Percentiles rank a stretch among this genome's conserved stretches.
These are phyloP conservation scores for Lanmaoa rubissima DNA, from an alignment of 768 basidiomycete species.

Conservation along the genomic window DNA sequence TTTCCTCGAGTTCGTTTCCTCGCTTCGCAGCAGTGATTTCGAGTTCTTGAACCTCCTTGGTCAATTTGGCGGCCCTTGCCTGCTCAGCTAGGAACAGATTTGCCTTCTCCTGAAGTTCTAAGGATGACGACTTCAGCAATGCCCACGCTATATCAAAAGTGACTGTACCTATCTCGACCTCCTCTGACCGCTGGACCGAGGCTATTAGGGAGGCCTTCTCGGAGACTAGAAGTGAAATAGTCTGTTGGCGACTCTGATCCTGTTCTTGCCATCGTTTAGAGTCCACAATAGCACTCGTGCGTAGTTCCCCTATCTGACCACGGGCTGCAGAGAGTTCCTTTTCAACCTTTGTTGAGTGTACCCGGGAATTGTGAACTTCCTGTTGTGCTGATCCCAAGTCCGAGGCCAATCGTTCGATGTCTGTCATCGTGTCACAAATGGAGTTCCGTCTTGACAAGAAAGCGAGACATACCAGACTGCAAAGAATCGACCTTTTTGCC, in stretches of 20 bases:
- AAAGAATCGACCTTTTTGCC: slow-evolving; percentile 11
- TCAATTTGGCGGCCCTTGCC: slow-evolving; percentile 38
- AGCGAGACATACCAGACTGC: slow-evolving; percentile 20
- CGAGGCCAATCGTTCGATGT: slow-evolving; percentile 16
- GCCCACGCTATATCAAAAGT: neutral
- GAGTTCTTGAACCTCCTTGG: slow-evolving; percentile 42
- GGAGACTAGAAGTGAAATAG: slow-evolving; percentile 72
- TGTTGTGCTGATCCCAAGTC: slow-evolving; percentile 19
- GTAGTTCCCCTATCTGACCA: slow-evolving; percentile 19
- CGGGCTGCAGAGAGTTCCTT: slow-evolving; percentile 21
- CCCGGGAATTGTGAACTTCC: slow-evolving; percentile 7
- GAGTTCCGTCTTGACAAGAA: slow-evolving; percentile 25
- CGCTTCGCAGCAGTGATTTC: slow-evolving; percentile 38
- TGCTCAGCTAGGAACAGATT: slow-evolving; percentile 43
- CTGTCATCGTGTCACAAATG: slow-evolving; percentile 24
- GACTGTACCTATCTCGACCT: slow-evolving; percentile 58
- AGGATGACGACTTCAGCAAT: slow-evolving; percentile 1
- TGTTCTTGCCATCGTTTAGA: slow-evolving; percentile 28
- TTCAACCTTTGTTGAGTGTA: slow-evolving; percentile 18
- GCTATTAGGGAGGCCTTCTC: slow-evolving; percentile 62
- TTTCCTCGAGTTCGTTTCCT: slow-evolving; percentile 41
- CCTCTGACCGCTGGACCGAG: slow-evolving; percentile 58
- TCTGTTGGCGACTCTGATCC: slow-evolving; percentile 62
- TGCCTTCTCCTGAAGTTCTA: slow-evolving; percentile 47
- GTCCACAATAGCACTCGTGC: slow-evolving; percentile 9